Conservation (phyloP, 352 stramenopile species). For the Pythium sp. region DNA sequence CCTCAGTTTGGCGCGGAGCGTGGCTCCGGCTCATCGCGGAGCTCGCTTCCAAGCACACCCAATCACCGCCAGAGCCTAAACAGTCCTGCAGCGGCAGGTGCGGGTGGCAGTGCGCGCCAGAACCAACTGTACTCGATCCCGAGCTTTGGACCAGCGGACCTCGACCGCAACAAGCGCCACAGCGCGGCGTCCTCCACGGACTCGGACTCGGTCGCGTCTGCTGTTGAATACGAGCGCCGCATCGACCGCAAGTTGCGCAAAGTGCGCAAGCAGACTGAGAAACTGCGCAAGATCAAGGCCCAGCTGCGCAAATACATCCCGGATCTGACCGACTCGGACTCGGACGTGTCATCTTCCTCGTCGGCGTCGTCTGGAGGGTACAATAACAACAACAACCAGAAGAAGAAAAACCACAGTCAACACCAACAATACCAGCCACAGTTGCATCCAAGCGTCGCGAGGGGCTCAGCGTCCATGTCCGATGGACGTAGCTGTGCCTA, state of each 20-base stretch:
- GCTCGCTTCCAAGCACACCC: conserved; percentile 6
- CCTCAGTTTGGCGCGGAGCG: neutral
- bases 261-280: conserved; percentile 36
- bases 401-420: neutral
- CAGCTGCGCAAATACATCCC: conserved; percentile 53
- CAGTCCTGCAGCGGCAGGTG: neutral
- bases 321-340: conserved; percentile 40
- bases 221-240: conserved; percentile 36
- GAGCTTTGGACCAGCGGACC: conserved; percentile 6
- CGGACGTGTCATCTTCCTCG: conserved; percentile 24
- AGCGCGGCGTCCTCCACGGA: conserved; percentile 9
- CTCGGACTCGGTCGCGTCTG: conserved; percentile 21
- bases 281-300: conserved; percentile 33
- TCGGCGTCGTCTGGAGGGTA: conserved; percentile 1
- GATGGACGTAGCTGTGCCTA: neutral
- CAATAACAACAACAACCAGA: neutral
- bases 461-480: neutral
- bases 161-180: conserved; percentile 11
- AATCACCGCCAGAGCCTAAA: neutral
- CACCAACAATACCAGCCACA: neutral
- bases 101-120: neutral
- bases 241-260: conserved; percentile 46
- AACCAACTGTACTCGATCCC: conserved; percentile 13
- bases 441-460: neutral
- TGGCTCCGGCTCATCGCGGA: conserved; percentile 2